Percentiles rank a stretch among this genome's conserved stretches.
Conservation (phyloP, 2,329 filamentous ascomycete genomes). For the Lecanicillium sp. region DNA sequence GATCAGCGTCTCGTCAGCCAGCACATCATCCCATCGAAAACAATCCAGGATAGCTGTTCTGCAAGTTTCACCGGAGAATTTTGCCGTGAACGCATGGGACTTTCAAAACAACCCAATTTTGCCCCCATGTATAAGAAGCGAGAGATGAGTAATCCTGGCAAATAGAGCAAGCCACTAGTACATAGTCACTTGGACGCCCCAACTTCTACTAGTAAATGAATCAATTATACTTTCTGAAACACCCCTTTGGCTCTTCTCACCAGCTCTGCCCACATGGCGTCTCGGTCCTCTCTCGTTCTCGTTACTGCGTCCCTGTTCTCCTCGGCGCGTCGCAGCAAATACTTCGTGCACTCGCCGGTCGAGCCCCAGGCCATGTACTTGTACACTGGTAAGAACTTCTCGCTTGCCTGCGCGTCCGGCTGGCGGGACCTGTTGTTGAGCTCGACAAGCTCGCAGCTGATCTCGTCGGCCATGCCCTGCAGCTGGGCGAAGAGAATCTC, state of each 20-base stretch:
- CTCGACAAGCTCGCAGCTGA: constrained; percentile 58
- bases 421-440: constrained; percentile 21
- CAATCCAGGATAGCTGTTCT: too few relatives aligned
- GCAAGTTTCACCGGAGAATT: too few relatives aligned
- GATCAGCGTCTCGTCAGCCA: too few relatives aligned
- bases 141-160: too few relatives aligned
- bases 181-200: too few relatives aligned
- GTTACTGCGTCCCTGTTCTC: constrained; percentile 69
- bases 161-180: too few relatives aligned
- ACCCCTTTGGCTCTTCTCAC: constrained; percentile 44
- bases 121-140: too few relatives aligned
- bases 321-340: constrained; percentile 56
- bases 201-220: too few relatives aligned
- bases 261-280: constrained; percentile 58
- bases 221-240: too few relatives aligned
- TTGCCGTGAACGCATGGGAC: too few relatives aligned
- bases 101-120: too few relatives aligned
- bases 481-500: constrained; percentile 57
- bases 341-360: constrained; percentile 78
- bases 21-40: too few relatives aligned
- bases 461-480: constrained; percentile 93
- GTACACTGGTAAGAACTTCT: constrained; percentile 51
- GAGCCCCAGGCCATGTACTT: constrained; percentile 69
- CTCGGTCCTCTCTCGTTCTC: constrained; percentile 53
- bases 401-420: background rate